Evolutionary conservation across 768 basidiomycete species (phyloP).

Genomic region (Lenzites betulinus): DNA sequence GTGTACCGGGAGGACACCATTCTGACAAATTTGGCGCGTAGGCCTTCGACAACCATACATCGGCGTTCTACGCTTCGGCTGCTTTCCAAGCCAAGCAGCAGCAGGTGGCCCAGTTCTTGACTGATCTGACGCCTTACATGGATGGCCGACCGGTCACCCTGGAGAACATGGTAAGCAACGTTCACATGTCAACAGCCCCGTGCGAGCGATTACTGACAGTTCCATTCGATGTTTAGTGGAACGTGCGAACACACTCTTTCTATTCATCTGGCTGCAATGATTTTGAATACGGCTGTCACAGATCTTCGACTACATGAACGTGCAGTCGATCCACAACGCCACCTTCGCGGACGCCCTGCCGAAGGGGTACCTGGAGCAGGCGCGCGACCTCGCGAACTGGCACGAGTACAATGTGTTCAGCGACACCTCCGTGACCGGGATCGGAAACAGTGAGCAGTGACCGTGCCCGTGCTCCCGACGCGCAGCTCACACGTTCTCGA

Average conservation of each 20-base stretch:
- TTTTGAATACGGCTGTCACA: slow-evolving; percentile 25
- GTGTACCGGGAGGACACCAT: slow-evolving; percentile 4
- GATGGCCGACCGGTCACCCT: slow-evolving; percentile 54
- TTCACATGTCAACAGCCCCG: background rate
- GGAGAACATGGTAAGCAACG: slow-evolving; percentile 55
- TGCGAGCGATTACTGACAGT: slow-evolving; percentile 14
- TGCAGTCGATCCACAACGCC: slow-evolving; percentile 65
- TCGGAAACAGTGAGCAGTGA: slow-evolving; percentile 39
- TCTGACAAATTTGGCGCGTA: background rate
- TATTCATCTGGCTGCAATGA: background rate
- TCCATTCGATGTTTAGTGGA: slow-evolving; percentile 39
- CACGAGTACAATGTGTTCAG: slow-evolving; percentile 74
- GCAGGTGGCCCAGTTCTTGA: slow-evolving; percentile 51
- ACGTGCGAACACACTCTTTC: slow-evolving; percentile 36
- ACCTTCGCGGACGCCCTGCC: slow-evolving; percentile 53
- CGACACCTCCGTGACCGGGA: slow-evolving; percentile 49
- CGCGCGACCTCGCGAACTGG: slow-evolving; percentile 65
- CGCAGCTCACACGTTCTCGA: background rate
- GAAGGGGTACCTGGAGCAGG: slow-evolving; percentile 50
- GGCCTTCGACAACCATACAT: slow-evolving; percentile 37
- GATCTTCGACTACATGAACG: slow-evolving; percentile 77
- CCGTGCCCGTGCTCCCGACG: too few species aligned
- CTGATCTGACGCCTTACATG: slow-evolving; percentile 50
- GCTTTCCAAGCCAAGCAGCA: slow-evolving; percentile 48
- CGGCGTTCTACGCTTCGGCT: slow-evolving; percentile 55